Percentiles rank a stretch among this genome's conserved stretches.
These are phyloP conservation scores for Trichoderma asperelloides DNA, from an alignment of 495 filamentous ascomycete species.

Conservation along the genomic window DNA sequence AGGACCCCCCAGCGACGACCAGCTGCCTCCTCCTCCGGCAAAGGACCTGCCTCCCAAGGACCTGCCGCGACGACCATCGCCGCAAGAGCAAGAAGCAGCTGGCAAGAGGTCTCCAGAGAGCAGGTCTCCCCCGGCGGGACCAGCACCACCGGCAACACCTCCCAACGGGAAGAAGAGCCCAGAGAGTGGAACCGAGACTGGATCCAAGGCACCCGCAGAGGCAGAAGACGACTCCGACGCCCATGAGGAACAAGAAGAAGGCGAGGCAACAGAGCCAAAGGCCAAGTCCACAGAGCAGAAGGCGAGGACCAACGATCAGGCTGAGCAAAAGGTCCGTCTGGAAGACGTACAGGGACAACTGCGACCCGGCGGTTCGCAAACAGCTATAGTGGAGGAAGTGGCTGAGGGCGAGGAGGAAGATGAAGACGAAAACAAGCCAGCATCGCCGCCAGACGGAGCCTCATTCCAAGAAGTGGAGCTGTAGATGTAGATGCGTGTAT, in stretches of 20 bases:
- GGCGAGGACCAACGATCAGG: conserved; percentile 23
- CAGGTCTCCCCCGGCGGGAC: background rate
- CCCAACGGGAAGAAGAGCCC: conserved; percentile 16
- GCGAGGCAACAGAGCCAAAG: conserved; percentile 25
- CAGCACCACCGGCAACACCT: conserved; percentile 31
- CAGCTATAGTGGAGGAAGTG: background rate
- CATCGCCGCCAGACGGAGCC: conserved; percentile 33
- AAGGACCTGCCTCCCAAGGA: conserved; percentile 5
- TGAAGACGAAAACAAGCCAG: conserved; percentile 26
- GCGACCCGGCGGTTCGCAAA: conserved; percentile 19
- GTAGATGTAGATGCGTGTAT: conserved; percentile 16
- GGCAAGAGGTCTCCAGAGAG: background rate
- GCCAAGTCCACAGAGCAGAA: conserved; percentile 24
- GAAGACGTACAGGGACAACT: conserved; percentile 44
- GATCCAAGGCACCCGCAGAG: conserved; percentile 12
- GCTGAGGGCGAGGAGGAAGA: conserved; percentile 22
- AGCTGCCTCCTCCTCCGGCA: conserved; percentile 18
- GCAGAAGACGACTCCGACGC: conserved; percentile 19
- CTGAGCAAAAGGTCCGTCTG: conserved; percentile 48
- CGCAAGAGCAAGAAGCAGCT: conserved; percentile 13
- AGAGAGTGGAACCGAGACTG: conserved; percentile 14
- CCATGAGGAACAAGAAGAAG: conserved; percentile 20
- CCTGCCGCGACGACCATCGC: conserved; percentile 8
- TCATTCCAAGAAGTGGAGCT: conserved; percentile 49
- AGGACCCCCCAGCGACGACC: conserved; percentile 21